These are phyloP conservation scores for Blastobotrys apis DNA, from an alignment of 1,139 yeast genomes.

Conservation along the genomic window DNA sequence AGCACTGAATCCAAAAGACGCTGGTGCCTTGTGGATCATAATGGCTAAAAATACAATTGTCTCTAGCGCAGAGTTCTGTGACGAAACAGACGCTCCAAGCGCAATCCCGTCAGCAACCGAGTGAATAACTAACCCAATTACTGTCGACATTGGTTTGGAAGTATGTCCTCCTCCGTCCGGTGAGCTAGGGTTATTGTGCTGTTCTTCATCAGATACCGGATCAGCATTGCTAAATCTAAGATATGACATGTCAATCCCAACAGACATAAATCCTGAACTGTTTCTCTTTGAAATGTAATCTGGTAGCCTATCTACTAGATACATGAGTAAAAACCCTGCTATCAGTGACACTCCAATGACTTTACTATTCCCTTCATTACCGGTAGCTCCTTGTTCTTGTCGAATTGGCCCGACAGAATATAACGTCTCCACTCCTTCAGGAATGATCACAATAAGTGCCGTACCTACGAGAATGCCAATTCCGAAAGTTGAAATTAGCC, in stretches of 20 bases:
- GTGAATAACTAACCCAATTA: conserved; percentile 63
- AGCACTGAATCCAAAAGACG: conserved; percentile 64
- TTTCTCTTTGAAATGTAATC: conserved; percentile 11
- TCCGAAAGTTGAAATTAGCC: conserved; percentile 47
- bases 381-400: conserved; percentile 18
- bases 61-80: conserved; percentile 45
- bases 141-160: conserved; percentile 31
- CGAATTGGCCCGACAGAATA: conserved; percentile 30
- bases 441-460: conserved; percentile 58
- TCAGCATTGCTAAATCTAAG: conserved; percentile 15
- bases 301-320: conserved; percentile 43
- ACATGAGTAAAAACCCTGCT: conserved; percentile 52
- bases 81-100: conserved; percentile 56
- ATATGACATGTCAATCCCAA: conserved; percentile 18
- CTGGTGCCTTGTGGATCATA: conserved; percentile 69
- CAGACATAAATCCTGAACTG: conserved; percentile 10
- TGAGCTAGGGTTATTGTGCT: neutral
- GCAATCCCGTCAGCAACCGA: conserved; percentile 74
- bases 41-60: conserved; percentile 56
- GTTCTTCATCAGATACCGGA: conserved; percentile 5
- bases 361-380: conserved; percentile 13
- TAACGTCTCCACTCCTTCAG: conserved; percentile 60
- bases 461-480: conserved; percentile 64
- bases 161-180: too few relatives aligned
- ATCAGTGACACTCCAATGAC: conserved; percentile 40